Conservation (phyloP, 352 stramenopile genomes). For the Peronospora destructor region DNA sequence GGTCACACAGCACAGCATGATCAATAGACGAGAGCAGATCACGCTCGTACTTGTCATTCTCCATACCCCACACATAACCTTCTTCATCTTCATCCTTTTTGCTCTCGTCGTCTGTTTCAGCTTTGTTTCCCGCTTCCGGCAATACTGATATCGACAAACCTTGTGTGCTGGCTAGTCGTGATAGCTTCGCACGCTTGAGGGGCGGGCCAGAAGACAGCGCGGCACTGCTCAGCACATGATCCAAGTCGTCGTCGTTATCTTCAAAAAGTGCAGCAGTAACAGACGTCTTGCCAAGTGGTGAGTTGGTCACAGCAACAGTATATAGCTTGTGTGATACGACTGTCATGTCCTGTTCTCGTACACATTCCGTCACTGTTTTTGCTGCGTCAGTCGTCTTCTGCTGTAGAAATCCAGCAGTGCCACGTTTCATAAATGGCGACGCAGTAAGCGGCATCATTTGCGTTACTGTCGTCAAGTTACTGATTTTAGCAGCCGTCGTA, state of each 20-base stretch:
- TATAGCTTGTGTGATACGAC: constrained; percentile 17
- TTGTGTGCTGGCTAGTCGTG: constrained; percentile 6
- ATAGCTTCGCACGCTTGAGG: constrained; percentile 31
- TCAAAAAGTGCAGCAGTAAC: constrained; percentile 46
- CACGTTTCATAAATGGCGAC: constrained; percentile 27
- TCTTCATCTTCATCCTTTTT: constrained; percentile 46
- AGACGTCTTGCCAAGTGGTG: constrained; percentile 37
- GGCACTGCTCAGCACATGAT: constrained; percentile 15
- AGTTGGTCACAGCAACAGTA: constrained; percentile 11
- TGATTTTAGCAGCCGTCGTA: constrained; percentile 1
- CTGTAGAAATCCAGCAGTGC: constrained; percentile 21
- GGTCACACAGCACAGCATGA: constrained; percentile 70
- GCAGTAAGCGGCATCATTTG: constrained; percentile 16
- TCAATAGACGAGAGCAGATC: constrained; percentile 72
- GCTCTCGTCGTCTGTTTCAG: constrained; percentile 30
- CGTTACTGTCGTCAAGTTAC: background rate
- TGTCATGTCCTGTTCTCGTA: constrained; percentile 10
- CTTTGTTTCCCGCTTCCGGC: constrained; percentile 15
- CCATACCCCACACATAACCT: constrained; percentile 63
- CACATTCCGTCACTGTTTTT: constrained; percentile 10
- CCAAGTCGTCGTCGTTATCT: constrained; percentile 34
- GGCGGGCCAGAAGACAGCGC: constrained; percentile 16
- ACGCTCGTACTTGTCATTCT: constrained; percentile 61
- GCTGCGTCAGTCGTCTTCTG: constrained; percentile 17
- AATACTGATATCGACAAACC: constrained; percentile 13